Evolutionary conservation across 2,329 filamentous ascomycete species (phyloP).

Genomic region (Stromatinia cepivora): DNA sequence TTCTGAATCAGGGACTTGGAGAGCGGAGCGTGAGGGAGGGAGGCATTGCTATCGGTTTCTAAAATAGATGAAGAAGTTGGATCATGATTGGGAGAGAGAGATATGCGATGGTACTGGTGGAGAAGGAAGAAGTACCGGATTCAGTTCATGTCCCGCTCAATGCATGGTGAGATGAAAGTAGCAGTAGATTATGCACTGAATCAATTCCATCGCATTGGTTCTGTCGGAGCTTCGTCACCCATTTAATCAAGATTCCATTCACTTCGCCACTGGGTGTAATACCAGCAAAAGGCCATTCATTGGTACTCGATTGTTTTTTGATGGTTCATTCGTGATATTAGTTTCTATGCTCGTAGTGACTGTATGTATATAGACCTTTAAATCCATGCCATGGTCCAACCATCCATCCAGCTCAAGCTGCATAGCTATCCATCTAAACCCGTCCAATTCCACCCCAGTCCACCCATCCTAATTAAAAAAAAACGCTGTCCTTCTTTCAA

Average conservation of each 20-base stretch:
- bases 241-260: neutral
- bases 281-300: no score
- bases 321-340: slow-evolving; percentile 9
- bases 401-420: neutral
- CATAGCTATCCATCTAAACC: slow-evolving; percentile 8
- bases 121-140: neutral
- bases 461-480: neutral
- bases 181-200: neutral
- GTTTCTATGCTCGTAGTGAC: slow-evolving; percentile 6
- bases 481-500: slow-evolving; percentile 13
- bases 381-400: slow-evolving; percentile 2
- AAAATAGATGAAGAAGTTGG: neutral
- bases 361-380: slow-evolving; percentile 15
- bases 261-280: neutral
- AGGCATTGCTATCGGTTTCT: neutral
- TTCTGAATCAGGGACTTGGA: no score
- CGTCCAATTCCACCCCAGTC: slow-evolving; percentile 1
- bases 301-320: neutral
- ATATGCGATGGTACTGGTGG: neutral
- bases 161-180: no score
- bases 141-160: neutral
- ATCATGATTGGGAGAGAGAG: no score
- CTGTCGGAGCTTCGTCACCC: neutral
- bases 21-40: no score
- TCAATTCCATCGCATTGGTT: neutral